phyloP scores from a whole-genome alignment of 2,329 filamentous ascomycete genomes.

The Talaromyces sp. region DNA sequence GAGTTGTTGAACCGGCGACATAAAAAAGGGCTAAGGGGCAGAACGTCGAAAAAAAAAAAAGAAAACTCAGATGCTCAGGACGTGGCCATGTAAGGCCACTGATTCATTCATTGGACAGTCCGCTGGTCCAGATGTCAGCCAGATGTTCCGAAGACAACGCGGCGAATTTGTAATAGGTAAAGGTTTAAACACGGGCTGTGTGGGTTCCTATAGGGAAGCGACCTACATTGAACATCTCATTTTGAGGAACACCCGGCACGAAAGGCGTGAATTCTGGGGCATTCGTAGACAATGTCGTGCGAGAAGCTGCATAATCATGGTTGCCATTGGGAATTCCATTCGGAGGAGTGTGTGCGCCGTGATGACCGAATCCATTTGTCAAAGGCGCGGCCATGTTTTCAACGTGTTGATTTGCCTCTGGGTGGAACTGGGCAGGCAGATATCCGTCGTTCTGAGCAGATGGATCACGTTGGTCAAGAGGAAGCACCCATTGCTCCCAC shows the following conservation, averaged over 20 bases:
- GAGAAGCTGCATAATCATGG: conserved; percentile 31
- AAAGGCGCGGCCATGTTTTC: conserved; percentile 24
- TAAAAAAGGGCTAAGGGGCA: conserved; percentile 8
- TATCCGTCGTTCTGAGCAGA: conserved; percentile 71
- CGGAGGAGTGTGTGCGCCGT: conserved; percentile 12
- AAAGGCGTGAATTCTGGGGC: conserved; percentile 60
- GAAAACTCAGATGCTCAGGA: not conserved
- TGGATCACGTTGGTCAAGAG: conserved; percentile 65
- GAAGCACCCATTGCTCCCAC: conserved; percentile 77
- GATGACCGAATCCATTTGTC: conserved; percentile 25
- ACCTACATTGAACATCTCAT: conserved; percentile 35
- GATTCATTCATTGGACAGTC: conserved; percentile 43
- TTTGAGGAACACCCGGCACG: conserved; percentile 22
- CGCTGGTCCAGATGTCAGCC: conserved; percentile 39
- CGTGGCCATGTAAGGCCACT: conserved; percentile 27
- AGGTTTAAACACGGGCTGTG: not conserved
- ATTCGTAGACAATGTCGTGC: conserved; percentile 57
- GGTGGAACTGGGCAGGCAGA: conserved; percentile 34
- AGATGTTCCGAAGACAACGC: not conserved
- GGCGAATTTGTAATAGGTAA: not conserved
- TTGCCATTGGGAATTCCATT: conserved; percentile 37
- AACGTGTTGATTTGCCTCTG: conserved; percentile 30
- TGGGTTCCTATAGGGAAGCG: not conserved
- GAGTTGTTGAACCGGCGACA: not conserved
- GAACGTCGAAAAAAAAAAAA: conserved; percentile 19